These are phyloP conservation scores for Dipodascus geniculatus DNA, from an alignment of 805 yeast genomes.

Conservation along the genomic window DNA sequence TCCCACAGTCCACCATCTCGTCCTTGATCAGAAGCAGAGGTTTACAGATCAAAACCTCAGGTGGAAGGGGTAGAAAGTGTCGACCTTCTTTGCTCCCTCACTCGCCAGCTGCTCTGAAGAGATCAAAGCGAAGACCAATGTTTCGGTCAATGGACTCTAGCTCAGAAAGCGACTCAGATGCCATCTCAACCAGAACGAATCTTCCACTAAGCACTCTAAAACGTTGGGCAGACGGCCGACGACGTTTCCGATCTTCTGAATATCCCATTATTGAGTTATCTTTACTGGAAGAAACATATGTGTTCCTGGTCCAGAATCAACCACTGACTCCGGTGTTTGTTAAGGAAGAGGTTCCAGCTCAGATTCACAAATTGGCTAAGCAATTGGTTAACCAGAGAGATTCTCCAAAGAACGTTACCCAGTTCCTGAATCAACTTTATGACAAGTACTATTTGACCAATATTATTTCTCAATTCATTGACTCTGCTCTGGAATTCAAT, in stretches of 20 bases:
- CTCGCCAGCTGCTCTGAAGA: background rate
- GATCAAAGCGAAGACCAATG: no score
- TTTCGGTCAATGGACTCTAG: no score
- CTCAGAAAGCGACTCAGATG: no score
- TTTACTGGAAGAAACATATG: background rate
- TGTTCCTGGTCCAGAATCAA: background rate
- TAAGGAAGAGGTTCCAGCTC: background rate
- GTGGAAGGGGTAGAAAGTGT: background rate
- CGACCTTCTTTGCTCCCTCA: no score
- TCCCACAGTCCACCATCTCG: background rate
- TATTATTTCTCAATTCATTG: background rate
- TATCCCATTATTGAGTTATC: background rate
- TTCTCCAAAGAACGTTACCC: background rate
- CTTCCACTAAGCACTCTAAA: background rate
- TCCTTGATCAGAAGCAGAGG: background rate
- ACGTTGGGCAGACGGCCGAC: background rate
- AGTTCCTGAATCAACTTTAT: background rate
- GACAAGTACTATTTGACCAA: background rate
- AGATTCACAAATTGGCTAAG: background rate
- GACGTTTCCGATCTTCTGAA: background rate
- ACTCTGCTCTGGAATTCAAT: background rate
- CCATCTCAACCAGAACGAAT: background rate
- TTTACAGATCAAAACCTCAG: background rate
- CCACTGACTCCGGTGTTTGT: background rate
- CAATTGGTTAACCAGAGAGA: background rate